Evolutionary conservation across 768 basidiomycete species (phyloP).

Genomic region (Ramaria sp.): DNA sequence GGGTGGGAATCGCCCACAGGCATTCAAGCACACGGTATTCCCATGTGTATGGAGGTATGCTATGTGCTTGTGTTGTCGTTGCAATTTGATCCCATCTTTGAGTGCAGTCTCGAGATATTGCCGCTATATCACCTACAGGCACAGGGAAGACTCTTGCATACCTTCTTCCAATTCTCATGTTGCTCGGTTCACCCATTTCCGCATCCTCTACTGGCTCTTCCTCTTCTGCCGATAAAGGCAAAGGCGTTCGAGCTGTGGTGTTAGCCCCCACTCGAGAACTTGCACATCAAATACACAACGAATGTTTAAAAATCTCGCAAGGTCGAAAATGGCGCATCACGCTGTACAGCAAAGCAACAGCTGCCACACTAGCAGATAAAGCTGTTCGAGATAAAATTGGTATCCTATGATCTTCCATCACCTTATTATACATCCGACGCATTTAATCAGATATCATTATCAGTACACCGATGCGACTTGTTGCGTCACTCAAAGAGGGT

Average conservation of each 20-base stretch:
- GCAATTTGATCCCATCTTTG: not conserved
- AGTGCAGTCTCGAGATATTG: constrained; percentile 65
- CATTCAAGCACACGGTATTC: constrained; percentile 71
- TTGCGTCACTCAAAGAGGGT: constrained; percentile 65
- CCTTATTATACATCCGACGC: not conserved
- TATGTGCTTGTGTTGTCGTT: not conserved
- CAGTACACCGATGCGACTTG: constrained; percentile 83
- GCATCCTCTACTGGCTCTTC: constrained; percentile 16
- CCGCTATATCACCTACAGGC: constrained; percentile 94
- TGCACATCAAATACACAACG: constrained; percentile 92
- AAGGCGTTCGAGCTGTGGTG: constrained; percentile 67
- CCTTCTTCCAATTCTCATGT: constrained; percentile 68
- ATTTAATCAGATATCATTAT: constrained; percentile 67
- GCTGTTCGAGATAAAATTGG: constrained; percentile 67
- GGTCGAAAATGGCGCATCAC: constrained; percentile 78
- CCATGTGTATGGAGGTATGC: constrained; percentile 68
- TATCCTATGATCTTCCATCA: constrained; percentile 18
- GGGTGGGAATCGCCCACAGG: constrained; percentile 65
- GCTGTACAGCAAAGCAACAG: constrained; percentile 84
- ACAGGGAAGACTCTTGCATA: constrained; percentile 96
- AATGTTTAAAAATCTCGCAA: constrained; percentile 70
- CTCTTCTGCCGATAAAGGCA: constrained; percentile 31
- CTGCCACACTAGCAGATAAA: constrained; percentile 68
- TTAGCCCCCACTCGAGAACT: constrained; percentile 91
- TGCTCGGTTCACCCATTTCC: constrained; percentile 43